Evolutionary conservation across 2,329 filamentous ascomycete genomes (phyloP).

Genomic region (Pyrenochaeta sp.): DNA sequence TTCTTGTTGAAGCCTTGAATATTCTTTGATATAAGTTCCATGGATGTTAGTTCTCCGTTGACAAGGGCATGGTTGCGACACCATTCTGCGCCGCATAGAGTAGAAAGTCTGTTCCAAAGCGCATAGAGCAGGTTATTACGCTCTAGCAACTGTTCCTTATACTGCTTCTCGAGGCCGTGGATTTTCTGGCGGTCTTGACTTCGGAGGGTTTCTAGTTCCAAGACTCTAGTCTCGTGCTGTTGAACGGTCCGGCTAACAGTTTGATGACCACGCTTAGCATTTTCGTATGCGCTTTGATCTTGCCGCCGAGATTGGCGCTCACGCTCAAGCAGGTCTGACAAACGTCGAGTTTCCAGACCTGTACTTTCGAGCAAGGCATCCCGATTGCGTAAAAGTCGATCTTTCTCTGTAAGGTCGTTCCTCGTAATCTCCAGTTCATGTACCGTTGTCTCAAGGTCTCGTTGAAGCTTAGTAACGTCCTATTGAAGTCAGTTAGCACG

Average conservation of each 20-base stretch:
- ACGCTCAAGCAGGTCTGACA: conserved; percentile 88
- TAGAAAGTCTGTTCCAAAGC: conserved; percentile 89
- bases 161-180: conserved; percentile 75
- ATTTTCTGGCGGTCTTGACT: conserved; percentile 80
- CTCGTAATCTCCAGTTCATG: conserved; percentile 82
- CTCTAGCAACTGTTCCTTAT: conserved; percentile 86
- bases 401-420: conserved; percentile 84
- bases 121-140: conserved; percentile 85
- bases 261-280: conserved; percentile 84
- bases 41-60: conserved; percentile 82
- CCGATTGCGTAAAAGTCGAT: conserved; percentile 86
- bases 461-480: conserved; percentile 86
- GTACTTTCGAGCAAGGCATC: conserved; percentile 88
- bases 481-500: conserved; percentile 44
- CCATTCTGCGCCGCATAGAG: conserved; percentile 91
- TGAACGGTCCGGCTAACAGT: conserved; percentile 86
- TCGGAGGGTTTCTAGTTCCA: conserved; percentile 83
- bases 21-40: conserved; percentile 86
- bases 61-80: conserved; percentile 87
- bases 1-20: conserved; percentile 91
- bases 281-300: conserved; percentile 87
- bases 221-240: conserved; percentile 82
- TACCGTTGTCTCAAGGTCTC: conserved; percentile 83
- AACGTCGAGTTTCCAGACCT: conserved; percentile 82
- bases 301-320: conserved; percentile 85